phyloP scores from a whole-genome alignment of 2,329 filamentous ascomycete genomes.

The Emydomyces testavorans region DNA sequence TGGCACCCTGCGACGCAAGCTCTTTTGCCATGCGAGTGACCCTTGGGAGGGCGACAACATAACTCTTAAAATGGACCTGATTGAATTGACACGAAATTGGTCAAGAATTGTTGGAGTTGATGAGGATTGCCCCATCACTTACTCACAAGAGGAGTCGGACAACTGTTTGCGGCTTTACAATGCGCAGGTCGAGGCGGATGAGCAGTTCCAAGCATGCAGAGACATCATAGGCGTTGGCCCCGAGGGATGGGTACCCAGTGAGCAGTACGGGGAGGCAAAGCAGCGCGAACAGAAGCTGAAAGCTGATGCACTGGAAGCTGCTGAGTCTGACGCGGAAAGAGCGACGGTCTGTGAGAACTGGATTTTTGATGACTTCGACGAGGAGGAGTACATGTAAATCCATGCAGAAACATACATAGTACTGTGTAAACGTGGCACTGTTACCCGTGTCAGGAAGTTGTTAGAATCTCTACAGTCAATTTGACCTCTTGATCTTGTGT shows the following conservation, averaged over 20 bases:
- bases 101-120: background rate
- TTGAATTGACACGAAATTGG: slow-evolving; percentile 18
- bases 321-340: slow-evolving; percentile 16
- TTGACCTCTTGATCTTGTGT: no score
- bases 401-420: no score
- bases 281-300: slow-evolving; percentile 16
- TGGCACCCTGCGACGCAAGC: slow-evolving; percentile 15
- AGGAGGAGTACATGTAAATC: slow-evolving; percentile 10
- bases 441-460: background rate
- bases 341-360: slow-evolving; percentile 11
- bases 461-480: background rate
- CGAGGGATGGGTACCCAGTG: slow-evolving; percentile 21
- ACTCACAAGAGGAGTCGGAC: slow-evolving; percentile 12
- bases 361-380: slow-evolving; percentile 17
- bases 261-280: slow-evolving; percentile 18
- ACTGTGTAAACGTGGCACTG: no score
- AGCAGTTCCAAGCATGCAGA: slow-evolving; percentile 17
- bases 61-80: slow-evolving; percentile 20
- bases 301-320: slow-evolving; percentile 17
- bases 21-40: slow-evolving; percentile 16
- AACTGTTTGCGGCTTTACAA: slow-evolving; percentile 15
- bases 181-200: slow-evolving; percentile 19
- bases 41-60: slow-evolving; percentile 23
- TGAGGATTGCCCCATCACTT: slow-evolving; percentile 14
- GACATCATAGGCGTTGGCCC: slow-evolving; percentile 18